phyloP scores from a whole-genome alignment of 768 basidiomycete genomes.

The Auriscalpium vulgare region DNA sequence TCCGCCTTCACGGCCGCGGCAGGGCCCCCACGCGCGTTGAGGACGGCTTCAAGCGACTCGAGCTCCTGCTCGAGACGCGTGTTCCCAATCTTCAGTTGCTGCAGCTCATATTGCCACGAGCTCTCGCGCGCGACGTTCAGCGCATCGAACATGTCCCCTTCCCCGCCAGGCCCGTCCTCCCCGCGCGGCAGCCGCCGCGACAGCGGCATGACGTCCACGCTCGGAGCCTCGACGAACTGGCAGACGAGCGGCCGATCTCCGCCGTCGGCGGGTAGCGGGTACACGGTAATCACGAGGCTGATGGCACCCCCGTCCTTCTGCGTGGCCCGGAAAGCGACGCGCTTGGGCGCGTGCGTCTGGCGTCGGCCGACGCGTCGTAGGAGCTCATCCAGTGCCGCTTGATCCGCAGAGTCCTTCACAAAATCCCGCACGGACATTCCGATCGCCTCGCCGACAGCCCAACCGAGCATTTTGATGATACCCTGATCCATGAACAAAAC shows the following conservation, averaged over 20 bases:
- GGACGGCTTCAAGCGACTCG: constrained; percentile 26
- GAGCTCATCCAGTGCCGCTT: constrained; percentile 9
- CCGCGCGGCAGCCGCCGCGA: constrained; percentile 6
- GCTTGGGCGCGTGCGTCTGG: constrained; percentile 3
- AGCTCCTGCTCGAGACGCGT: constrained; percentile 56
- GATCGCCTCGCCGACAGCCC: constrained; percentile 43
- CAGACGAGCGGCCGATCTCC: constrained; percentile 15
- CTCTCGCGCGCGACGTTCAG: constrained; percentile 58
- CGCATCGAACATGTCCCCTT: constrained; percentile 60
- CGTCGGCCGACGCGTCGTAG: constrained; percentile 11
- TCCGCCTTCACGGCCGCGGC: too few relatives aligned
- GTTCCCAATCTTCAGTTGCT: constrained; percentile 72
- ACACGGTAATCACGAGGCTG: constrained; percentile 8
- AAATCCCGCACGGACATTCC: constrained; percentile 39
- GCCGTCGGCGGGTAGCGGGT: constrained; percentile 10
- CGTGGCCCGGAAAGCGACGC: constrained; percentile 8
- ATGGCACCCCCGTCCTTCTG: constrained; percentile 2
- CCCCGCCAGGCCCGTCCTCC: constrained; percentile 3
- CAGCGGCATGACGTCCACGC: not conserved
- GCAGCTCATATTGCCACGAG: constrained; percentile 92
- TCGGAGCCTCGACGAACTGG: constrained; percentile 17
- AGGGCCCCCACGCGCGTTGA: too few relatives aligned
- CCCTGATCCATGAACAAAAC: constrained; percentile 44
- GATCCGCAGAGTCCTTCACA: constrained; percentile 15
- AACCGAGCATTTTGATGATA: constrained; percentile 60